Evolutionary conservation across 768 basidiomycete species (phyloP).

Genomic region (Leccinum incarnatum): DNA sequence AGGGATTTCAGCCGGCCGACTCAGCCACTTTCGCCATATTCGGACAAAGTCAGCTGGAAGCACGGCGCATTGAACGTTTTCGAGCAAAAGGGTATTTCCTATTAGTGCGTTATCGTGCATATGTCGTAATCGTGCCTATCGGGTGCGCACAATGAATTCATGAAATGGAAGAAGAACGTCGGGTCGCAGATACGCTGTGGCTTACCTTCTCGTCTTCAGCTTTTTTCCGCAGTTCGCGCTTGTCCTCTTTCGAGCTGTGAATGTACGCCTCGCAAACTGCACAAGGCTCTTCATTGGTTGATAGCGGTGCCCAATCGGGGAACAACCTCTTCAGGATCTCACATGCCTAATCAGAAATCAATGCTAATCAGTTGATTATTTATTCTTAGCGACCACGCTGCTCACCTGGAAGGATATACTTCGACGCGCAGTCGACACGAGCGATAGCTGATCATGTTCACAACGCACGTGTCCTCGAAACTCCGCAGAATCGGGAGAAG

Average conservation of each 20-base stretch:
- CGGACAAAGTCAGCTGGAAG: slow-evolving; percentile 61
- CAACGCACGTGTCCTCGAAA: slow-evolving; percentile 64
- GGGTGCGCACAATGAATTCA: slow-evolving; percentile 13
- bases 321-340: slow-evolving; percentile 54
- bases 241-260: slow-evolving; percentile 58
- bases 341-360: slow-evolving; percentile 46
- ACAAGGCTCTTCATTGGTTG: slow-evolving; percentile 53
- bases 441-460: slow-evolving; percentile 63
- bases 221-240: slow-evolving; percentile 55
- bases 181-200: slow-evolving; percentile 4
- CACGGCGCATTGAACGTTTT: slow-evolving; percentile 53
- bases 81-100: slow-evolving; percentile 43
- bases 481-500: slow-evolving; percentile 58
- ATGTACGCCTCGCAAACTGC: slow-evolving; percentile 57
- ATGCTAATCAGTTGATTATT: slow-evolving; percentile 6
- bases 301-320: slow-evolving; percentile 61
- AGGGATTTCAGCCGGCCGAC: slow-evolving; percentile 47
- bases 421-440: slow-evolving; percentile 53
- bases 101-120: slow-evolving; percentile 57
- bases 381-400: slow-evolving; percentile 4
- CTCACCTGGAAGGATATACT: slow-evolving; percentile 62
- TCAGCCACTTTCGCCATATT: slow-evolving; percentile 69
- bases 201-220: slow-evolving; percentile 79
- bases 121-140: slow-evolving; percentile 59
- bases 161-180: slow-evolving; percentile 19